phyloP scores from a whole-genome alignment of 768 basidiomycete genomes.

The Cubamyces sp. region DNA sequence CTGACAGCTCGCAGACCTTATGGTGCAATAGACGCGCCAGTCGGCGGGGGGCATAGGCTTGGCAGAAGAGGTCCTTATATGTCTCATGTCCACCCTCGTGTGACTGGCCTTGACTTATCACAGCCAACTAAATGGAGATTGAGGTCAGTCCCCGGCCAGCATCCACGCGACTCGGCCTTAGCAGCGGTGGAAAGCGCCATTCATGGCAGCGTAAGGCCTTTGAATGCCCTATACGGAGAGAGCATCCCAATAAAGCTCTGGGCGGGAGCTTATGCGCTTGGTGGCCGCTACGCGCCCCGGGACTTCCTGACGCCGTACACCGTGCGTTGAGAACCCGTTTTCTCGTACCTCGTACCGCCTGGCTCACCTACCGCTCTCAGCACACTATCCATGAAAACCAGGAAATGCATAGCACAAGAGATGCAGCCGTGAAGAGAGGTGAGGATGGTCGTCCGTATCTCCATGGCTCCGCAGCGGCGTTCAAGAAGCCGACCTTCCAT shows the following conservation, averaged over 20 bases:
- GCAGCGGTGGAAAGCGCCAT: not conserved
- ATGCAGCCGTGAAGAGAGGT: too few species aligned
- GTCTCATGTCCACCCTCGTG: not conserved
- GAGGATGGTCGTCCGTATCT: not conserved
- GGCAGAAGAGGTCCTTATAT: conserved; percentile 3
- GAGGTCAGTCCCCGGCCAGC: not conserved
- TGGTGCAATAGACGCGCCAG: not conserved
- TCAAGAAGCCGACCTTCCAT: conserved; percentile 1
- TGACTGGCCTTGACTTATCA: not conserved
- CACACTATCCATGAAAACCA: too few species aligned
- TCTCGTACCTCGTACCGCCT: too few species aligned
- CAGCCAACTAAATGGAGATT: not conserved
- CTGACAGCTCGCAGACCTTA: too few species aligned
- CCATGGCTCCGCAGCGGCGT: not conserved
- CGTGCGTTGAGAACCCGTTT: not conserved
- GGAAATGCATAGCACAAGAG: too few species aligned
- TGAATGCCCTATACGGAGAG: not conserved
- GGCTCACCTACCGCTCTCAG: too few species aligned
- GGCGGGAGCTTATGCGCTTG: not conserved
- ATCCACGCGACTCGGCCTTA: not conserved
- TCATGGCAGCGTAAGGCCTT: not conserved
- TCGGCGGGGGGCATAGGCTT: too few species aligned
- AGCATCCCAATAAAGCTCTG: not conserved
- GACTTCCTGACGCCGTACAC: not conserved
- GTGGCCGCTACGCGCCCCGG: not conserved